Evolutionary conservation across 139 green algal species (phyloP).

Genomic region (Pseudopediastrum boryanum): DNA sequence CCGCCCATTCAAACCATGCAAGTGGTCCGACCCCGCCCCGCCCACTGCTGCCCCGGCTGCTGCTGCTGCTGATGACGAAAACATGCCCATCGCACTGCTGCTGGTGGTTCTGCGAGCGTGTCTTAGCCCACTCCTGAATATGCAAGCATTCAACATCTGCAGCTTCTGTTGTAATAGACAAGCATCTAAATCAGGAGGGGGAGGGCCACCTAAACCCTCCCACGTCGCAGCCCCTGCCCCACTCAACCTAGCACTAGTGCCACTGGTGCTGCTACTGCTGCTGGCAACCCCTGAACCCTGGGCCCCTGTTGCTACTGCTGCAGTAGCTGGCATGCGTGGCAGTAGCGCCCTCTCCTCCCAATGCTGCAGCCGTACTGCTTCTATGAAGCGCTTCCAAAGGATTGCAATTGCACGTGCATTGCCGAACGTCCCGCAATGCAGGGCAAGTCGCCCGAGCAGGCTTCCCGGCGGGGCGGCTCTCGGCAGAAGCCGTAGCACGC

Average conservation of each 20-base stretch:
- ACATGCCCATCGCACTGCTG: constrained; percentile 5
- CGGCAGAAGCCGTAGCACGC: constrained; percentile 5
- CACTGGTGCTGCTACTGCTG: not conserved
- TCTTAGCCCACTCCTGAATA: constrained; percentile 39
- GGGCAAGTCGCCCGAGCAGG: constrained; percentile 64
- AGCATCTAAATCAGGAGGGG: constrained; percentile 50
- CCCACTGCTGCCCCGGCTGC: not conserved
- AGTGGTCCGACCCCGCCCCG: not conserved
- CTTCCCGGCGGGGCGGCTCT: constrained; percentile 38
- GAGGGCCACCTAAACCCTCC: constrained; percentile 8
- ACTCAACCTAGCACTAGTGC: not conserved
- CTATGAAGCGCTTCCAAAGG: constrained; percentile 70
- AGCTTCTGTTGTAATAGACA: constrained; percentile 90
- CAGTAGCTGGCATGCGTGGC: constrained; percentile 60
- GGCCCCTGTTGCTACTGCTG: constrained; percentile 36
- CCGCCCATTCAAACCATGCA: constrained; percentile 5
- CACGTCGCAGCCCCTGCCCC: not conserved
- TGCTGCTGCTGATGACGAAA: constrained; percentile 4
- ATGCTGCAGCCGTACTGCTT: constrained; percentile 62
- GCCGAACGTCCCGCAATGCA: constrained; percentile 72
- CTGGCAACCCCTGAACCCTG: not conserved
- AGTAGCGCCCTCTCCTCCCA: constrained; percentile 66
- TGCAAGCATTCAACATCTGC: constrained; percentile 81
- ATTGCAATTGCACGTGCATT: constrained; percentile 70
- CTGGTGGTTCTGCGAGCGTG: constrained; percentile 7